Conservation (phyloP, 202 grass and related monocot genomes). For the Schoenoplectus tabernaemontani region DNA sequence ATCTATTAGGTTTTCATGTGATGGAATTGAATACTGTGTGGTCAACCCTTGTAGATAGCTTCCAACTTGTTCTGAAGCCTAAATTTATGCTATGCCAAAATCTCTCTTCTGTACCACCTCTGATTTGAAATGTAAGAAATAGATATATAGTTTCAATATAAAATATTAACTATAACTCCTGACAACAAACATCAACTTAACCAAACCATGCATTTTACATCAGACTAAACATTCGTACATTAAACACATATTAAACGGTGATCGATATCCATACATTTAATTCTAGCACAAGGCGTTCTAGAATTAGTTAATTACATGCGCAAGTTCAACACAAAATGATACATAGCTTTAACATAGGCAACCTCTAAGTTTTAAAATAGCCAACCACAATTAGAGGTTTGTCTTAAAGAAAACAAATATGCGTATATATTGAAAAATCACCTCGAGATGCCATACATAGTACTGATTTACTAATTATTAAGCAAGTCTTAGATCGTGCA, state of each 20-base stretch:
- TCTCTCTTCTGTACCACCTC: no score
- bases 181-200: neutral
- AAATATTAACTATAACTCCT: neutral
- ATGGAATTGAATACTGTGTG: neutral
- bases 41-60: neutral
- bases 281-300: neutral
- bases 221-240: neutral
- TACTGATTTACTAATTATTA: constrained; percentile 14
- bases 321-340: neutral
- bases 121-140: no score
- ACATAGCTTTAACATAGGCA: neutral
- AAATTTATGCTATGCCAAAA: no score
- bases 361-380: neutral
- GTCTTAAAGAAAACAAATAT: neutral
- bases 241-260: neutral
- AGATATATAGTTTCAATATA: no score
- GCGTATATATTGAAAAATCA: neutral
- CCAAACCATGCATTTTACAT: neutral
- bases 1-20: neutral
- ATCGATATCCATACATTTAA: neutral
- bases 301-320: neutral
- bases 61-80: neutral
- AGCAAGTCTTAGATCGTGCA: constrained; percentile 74
- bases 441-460: neutral
- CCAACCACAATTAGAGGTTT: neutral